Conservation (phyloP, 805 yeast genomes). For the Ogataea trehaloabstinens region DNA sequence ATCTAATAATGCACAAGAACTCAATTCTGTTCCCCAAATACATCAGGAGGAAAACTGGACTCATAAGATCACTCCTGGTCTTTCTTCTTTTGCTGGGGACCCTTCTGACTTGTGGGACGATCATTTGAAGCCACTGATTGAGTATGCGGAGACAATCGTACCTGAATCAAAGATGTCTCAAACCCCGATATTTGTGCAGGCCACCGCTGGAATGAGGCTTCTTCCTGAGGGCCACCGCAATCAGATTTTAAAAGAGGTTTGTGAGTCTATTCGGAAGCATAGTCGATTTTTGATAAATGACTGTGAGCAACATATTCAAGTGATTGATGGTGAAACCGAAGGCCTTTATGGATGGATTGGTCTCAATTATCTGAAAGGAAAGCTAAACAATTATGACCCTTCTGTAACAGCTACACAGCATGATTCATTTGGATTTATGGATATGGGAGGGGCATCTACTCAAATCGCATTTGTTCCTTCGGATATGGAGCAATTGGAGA, state of each 20-base stretch:
- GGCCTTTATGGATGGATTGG: slow-evolving; percentile 97
- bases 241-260: slow-evolving; percentile 56
- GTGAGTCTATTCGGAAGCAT: slow-evolving; percentile 51
- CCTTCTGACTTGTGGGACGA: slow-evolving; percentile 61
- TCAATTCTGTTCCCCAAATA: slow-evolving; percentile 67
- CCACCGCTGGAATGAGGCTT: slow-evolving; percentile 96
- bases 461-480: slow-evolving; percentile 92
- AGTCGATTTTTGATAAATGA: slow-evolving; percentile 54
- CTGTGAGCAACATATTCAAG: slow-evolving; percentile 72
- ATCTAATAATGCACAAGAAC: slow-evolving; percentile 30
- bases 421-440: slow-evolving; percentile 85
- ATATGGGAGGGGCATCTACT: slow-evolving; percentile 99
- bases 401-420: slow-evolving; percentile 17
- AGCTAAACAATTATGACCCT: slow-evolving; percentile 47
- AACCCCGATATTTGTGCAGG: slow-evolving; percentile 88
- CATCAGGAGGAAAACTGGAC: slow-evolving; percentile 67
- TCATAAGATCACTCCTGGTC: slow-evolving; percentile 75
- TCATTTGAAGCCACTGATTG: slow-evolving; percentile 65
- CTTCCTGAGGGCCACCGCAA: slow-evolving; percentile 53
- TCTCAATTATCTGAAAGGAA: slow-evolving; percentile 76
- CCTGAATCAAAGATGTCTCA: slow-evolving; percentile 57
- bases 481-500: slow-evolving; percentile 50
- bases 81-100: slow-evolving; percentile 62
- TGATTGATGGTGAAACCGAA: slow-evolving; percentile 92
- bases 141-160: slow-evolving; percentile 66